Evolutionary conservation across 164 flowering plant species (phyloP).

Genomic region (Nymphaea colorata): DNA sequence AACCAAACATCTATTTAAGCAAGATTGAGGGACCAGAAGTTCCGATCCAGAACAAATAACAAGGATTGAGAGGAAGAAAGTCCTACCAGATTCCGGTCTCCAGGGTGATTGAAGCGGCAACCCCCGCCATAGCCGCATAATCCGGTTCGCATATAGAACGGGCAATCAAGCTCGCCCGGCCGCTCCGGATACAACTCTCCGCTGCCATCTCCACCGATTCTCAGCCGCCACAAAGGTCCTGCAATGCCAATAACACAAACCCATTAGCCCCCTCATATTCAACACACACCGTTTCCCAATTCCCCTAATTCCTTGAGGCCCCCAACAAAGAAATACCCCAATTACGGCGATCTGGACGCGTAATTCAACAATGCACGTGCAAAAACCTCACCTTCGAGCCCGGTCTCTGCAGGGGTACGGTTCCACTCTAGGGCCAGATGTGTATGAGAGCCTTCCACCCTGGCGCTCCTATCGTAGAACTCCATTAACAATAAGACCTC

Average conservation of each 20-base stretch:
- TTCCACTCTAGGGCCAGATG: slow-evolving; percentile 38
- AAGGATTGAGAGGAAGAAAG: slow-evolving; percentile 9
- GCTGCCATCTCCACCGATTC: slow-evolving; percentile 17
- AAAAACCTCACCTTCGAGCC: slow-evolving; percentile 47
- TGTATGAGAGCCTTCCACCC: slow-evolving; percentile 30
- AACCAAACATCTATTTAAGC: too few species aligned
- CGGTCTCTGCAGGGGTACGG: slow-evolving; percentile 26
- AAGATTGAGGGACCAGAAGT: neutral
- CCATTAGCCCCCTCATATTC: neutral
- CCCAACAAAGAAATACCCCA: neutral
- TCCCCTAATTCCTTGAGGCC: neutral
- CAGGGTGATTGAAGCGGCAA: slow-evolving; percentile 88
- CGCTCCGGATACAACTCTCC: slow-evolving; percentile 69
- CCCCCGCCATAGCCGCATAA: slow-evolving; percentile 67
- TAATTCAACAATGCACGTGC: slow-evolving; percentile 1
- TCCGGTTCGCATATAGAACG: slow-evolving; percentile 76
- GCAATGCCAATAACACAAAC: slow-evolving; percentile 4
- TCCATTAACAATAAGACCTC: slow-evolving; percentile 23
- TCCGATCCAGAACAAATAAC: neutral
- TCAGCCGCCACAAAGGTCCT: slow-evolving; percentile 61
- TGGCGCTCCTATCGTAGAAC: slow-evolving; percentile 34
- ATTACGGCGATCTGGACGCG: neutral
- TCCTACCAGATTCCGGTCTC: slow-evolving; percentile 41
- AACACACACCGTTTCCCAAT: neutral
- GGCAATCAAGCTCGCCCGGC: slow-evolving; percentile 58